Base-by-base conservation (phyloP, 108 stramenopile species). In the Epipyxis sp. region DNA sequence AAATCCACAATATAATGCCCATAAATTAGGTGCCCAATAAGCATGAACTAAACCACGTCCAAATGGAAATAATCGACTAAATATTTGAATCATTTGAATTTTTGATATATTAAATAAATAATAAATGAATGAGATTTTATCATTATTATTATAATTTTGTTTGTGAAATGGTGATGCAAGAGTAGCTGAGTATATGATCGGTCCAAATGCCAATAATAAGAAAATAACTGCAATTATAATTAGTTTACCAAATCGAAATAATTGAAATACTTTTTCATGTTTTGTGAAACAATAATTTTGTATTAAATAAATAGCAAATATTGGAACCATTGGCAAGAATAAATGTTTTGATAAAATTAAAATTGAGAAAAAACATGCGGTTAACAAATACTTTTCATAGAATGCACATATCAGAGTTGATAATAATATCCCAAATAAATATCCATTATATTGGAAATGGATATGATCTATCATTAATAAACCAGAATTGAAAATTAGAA, bases 1-100 rank as follows among this genome's bases (percentile, higher is more conserved):
- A 39, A 46, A 37, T 13, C 30, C 6, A 44, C 25, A 80, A 78
- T 94, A 98, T 13, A 98, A 71, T 16, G 97, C 94, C 95, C 95
- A 98, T 27, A 91, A 40, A 82, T 98, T 98, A 62, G 93, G 94
- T 2, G 97, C 95, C 97, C 97, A 98, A 77, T 98, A 98, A 43
- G 94, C 94, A 84, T 98, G 97, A 0, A 92, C 91, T 29, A 98
- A 83, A 13, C 97, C 97, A 76, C 97, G 85, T 1, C 84, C 91
- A 80, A 95, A 98, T 13, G 97, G 97, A 80, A 98, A 97, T n/a
- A 98, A 89, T 42, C 97, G 89, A 27, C 50, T 50, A 0, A 85
- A 40, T 29, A 98, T 91, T 86, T 96, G 94, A 3, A n/a, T n/a
- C n/a, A n/a, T n/a, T n/a, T n/a, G n/a, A n/a, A n/a, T 72, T 76